Conservation (phyloP, 2,329 filamentous ascomycete genomes). For the Sarocladium kiliense region DNA sequence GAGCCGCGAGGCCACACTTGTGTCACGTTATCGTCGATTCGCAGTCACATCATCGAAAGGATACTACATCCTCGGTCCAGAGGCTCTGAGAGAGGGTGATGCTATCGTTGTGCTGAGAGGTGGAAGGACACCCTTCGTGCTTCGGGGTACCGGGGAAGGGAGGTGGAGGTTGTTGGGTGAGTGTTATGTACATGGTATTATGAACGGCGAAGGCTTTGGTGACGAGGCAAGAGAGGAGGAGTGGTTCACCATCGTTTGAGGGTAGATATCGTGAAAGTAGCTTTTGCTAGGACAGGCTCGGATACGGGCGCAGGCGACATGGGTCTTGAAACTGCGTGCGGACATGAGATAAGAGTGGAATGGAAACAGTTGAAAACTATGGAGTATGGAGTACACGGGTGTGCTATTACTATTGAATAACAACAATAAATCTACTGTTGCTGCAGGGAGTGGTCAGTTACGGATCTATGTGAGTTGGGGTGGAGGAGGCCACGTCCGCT, state of each 20-base stretch:
- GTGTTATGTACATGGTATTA: constrained; percentile 32
- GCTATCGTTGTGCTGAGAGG: constrained; percentile 26
- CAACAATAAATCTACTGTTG: too few relatives aligned
- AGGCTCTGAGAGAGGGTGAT: constrained; percentile 23
- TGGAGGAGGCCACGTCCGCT: too few relatives aligned
- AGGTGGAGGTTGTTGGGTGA: constrained; percentile 27
- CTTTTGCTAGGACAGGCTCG: too few relatives aligned
- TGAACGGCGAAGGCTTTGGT: constrained; percentile 27
- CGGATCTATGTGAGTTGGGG: too few relatives aligned
- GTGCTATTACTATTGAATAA: too few relatives aligned
- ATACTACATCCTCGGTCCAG: constrained; percentile 28
- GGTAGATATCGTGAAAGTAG: too few relatives aligned
- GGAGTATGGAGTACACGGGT: too few relatives aligned
- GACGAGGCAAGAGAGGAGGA: constrained; percentile 18
- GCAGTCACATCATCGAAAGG: constrained; percentile 22
- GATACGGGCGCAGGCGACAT: too few relatives aligned
- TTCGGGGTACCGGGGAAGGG: constrained; percentile 16
- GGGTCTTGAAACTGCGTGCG: too few relatives aligned
- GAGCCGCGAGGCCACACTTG: constrained; percentile 29
- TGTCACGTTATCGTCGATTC: constrained; percentile 27
- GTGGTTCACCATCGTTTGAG: constrained; percentile 23
- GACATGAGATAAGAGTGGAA: too few relatives aligned
- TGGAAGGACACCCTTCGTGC: constrained; percentile 25
- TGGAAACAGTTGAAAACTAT: too few relatives aligned
- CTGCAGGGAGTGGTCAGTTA: too few relatives aligned